Base-by-base conservation (phyloP, 169 alveolate genomes). In the Eimeria tenella region DNA sequence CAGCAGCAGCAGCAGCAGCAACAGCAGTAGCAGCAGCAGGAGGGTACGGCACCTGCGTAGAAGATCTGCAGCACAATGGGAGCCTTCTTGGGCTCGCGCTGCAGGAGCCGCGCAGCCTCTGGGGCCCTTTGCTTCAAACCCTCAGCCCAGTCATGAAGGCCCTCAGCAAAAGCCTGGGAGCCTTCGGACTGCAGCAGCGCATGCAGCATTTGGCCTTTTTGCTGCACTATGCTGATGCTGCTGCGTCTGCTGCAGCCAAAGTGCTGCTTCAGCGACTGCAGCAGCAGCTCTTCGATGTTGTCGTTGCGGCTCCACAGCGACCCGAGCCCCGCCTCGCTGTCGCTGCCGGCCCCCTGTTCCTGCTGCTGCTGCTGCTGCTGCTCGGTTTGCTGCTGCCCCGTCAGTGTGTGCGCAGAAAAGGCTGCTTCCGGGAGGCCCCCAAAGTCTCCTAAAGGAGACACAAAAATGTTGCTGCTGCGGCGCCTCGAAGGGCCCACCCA, bases 261-360 rank as follows among this genome's bases (percentile, higher is more conserved):
- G 88, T 55, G 70, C 23, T n/a, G 8, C 71, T 79, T 52, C 4
- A 79, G 88, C 5, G 71, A 79, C 88, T 79, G 71, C 71, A 79
- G 88, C 88, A 79, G n/a, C 65, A 79, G 31, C 88, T 79, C 88
- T 19, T 79, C 88, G 15, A 79, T 79, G 88, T 79, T 79, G 71
- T 79, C 88, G 17, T 53, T 50, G 0, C 23, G n/a, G 19, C 71
- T 8, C 53, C 31, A 52, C 49, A 9, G 49, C 4, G n/a, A 10
- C 63, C 88, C n/a, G 15, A 23, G 11, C 49, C 52, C 71, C 49
- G 55, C 70, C 25, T 53, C 88, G 8, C 70, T 11, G 31, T 6
- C 71, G 65, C 70, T 55, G 71, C 4, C 52, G 68, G 13, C 13
- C 1, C 52, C 31, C 77, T n/a, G n/a, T 3, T n/a, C 3, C 58